Conservation (phyloP, 495 filamentous ascomycete species). For the Xylaria nigripes region DNA sequence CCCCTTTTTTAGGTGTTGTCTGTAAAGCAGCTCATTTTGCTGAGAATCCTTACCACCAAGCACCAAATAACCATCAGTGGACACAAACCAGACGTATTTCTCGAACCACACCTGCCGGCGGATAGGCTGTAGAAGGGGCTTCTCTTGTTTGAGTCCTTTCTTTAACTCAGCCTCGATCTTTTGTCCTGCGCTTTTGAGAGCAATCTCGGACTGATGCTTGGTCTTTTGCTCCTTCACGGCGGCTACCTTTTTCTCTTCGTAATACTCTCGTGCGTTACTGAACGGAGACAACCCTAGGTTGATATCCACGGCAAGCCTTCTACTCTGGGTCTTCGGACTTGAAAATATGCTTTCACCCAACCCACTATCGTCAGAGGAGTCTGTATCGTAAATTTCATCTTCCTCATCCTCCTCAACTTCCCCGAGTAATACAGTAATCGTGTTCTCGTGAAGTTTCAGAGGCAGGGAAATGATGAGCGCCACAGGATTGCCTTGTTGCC, state of each 20-base stretch:
- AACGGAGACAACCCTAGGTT: slow-evolving; percentile 73
- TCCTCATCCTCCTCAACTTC: slow-evolving; percentile 52
- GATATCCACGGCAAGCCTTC: slow-evolving; percentile 65
- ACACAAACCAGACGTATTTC: slow-evolving; percentile 91
- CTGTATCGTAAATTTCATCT: slow-evolving; percentile 54
- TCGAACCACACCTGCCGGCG: slow-evolving; percentile 88
- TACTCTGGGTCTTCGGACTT: slow-evolving; percentile 33
- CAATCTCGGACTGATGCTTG: slow-evolving; percentile 67
- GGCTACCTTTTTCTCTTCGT: slow-evolving; percentile 74
- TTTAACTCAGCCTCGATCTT: slow-evolving; percentile 82
- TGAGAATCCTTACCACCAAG: slow-evolving; percentile 78
- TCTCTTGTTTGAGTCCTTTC: slow-evolving; percentile 84
- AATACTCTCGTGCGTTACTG: slow-evolving; percentile 87
- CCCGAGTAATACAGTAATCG: slow-evolving; percentile 67
- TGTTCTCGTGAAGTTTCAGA: slow-evolving; percentile 82
- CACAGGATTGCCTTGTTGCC: slow-evolving; percentile 70
- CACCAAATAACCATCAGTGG: slow-evolving; percentile 90
- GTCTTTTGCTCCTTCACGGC: slow-evolving; percentile 84
- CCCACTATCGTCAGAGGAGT: slow-evolving; percentile 54
- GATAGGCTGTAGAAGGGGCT: slow-evolving; percentile 74
- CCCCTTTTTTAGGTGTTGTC: slow-evolving; percentile 72
- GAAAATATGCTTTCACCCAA: slow-evolving; percentile 34
- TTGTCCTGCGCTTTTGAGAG: slow-evolving; percentile 78
- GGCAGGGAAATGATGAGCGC: slow-evolving; percentile 82
- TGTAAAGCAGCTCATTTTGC: slow-evolving; percentile 88